These are phyloP conservation scores for Herpotrichia juniperi DNA, from an alignment of 2,329 filamentous ascomycete genomes.

Conservation along the genomic window DNA sequence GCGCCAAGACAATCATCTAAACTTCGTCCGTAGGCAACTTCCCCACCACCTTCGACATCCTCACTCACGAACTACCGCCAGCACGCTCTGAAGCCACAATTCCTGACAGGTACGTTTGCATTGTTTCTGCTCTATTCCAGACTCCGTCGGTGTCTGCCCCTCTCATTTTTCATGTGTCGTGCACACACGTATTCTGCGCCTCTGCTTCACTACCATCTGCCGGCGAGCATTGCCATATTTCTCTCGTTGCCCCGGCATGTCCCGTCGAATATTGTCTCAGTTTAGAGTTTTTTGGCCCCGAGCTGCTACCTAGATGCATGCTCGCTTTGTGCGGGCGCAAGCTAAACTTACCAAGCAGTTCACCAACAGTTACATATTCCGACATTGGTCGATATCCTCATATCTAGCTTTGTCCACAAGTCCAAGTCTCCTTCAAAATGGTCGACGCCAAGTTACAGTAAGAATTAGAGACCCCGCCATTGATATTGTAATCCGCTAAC, in stretches of 20 bases:
- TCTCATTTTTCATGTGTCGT: background rate
- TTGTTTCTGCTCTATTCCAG: background rate
- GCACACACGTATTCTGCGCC: background rate
- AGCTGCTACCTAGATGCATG: background rate
- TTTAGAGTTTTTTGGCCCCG: background rate
- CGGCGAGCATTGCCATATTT: background rate
- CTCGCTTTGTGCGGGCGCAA: background rate
- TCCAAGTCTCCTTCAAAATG: constrained; percentile 16
- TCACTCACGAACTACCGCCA: background rate
- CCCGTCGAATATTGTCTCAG: background rate
- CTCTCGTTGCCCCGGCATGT: background rate
- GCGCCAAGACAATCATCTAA: too few relatives aligned
- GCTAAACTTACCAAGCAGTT: background rate
- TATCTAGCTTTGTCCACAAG: background rate
- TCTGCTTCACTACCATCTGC: constrained; percentile 1
- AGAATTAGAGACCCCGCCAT: constrained; percentile 12
- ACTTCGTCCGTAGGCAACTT: too few relatives aligned
- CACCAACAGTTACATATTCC: background rate
- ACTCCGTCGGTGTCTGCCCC: background rate
- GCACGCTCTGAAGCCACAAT: background rate
- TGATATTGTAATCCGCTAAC: constrained; percentile 24
- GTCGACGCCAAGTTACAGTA: constrained; percentile 54
- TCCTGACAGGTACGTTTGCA: background rate
- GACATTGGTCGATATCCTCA: background rate
- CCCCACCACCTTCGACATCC: background rate